Percentiles rank a stretch among this genome's conserved stretches.
These are phyloP conservation scores for Saksenaea vasiformis DNA, from an alignment of 371 early-diverging fungal species.

Conservation along the genomic window DNA sequence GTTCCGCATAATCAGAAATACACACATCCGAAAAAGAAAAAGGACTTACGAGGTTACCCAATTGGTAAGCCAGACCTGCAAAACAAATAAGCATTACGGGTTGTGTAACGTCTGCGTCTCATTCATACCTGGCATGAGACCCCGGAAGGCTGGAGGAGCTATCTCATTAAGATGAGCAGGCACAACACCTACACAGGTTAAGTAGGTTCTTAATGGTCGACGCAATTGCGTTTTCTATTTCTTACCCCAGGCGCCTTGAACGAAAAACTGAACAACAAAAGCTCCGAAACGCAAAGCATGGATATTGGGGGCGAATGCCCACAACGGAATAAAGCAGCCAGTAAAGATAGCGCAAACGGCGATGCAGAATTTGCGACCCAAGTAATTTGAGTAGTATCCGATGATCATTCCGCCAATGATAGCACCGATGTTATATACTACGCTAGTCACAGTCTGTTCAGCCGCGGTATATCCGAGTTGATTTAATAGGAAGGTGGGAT, in stretches of 20 bases:
- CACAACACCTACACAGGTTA: slow-evolving; percentile 33
- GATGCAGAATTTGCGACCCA: slow-evolving; percentile 62
- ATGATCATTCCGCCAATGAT: slow-evolving; percentile 61
- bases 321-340: slow-evolving; percentile 62
- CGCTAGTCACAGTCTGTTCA: slow-evolving; percentile 56
- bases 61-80: slow-evolving; percentile 59
- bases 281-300: slow-evolving; percentile 50
- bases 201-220: not conserved
- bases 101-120: not conserved
- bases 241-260: slow-evolving; percentile 66
- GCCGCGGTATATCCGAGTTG: slow-evolving; percentile 52
- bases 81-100: not conserved
- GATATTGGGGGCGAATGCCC: slow-evolving; percentile 52
- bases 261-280: slow-evolving; percentile 61
- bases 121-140: slow-evolving; percentile 54
- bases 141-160: slow-evolving; percentile 61
- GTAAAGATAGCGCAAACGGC: slow-evolving; percentile 46
- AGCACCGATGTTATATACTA: slow-evolving; percentile 63
- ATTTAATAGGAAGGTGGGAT: slow-evolving; percentile 60
- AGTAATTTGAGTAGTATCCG: slow-evolving; percentile 65
- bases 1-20: not conserved
- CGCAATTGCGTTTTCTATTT: not conserved
- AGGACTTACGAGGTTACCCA: slow-evolving; percentile 56
- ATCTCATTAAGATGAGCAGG: slow-evolving; percentile 68
- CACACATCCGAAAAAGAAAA: not conserved